A percentile compares a stretch with the other conserved stretches of the same genome.
Evolutionary conservation across 2,329 filamentous ascomycete species (phyloP).

Genomic region (Paramyrothecium roridum): DNA sequence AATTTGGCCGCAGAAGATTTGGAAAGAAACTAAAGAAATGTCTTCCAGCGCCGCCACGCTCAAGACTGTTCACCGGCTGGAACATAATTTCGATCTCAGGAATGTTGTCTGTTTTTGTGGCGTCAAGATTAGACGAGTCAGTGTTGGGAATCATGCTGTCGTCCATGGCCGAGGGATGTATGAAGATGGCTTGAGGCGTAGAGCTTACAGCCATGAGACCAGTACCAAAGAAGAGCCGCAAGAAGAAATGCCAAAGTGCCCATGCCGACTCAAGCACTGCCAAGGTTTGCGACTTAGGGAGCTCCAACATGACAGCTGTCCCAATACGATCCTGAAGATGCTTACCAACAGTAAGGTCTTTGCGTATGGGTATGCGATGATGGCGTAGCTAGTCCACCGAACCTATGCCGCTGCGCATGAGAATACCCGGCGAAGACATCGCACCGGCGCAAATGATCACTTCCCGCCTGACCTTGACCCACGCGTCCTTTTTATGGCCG

Average conservation of each 20-base stretch:
- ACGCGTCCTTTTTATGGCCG: background rate
- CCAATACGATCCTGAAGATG: background rate
- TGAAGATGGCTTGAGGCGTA: background rate
- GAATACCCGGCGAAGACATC: conserved; percentile 27
- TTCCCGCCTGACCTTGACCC: background rate
- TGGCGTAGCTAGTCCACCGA: conserved; percentile 30
- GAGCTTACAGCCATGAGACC: background rate
- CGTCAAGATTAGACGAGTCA: background rate
- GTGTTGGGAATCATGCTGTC: background rate
- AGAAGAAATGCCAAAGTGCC: background rate
- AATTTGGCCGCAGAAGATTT: background rate
- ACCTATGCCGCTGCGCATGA: conserved; percentile 44
- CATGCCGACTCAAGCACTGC: background rate
- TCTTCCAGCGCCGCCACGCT: background rate
- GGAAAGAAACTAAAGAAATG: background rate
- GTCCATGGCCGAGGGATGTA: background rate
- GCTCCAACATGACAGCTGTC: background rate
- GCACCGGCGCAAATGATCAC: conserved; percentile 4
- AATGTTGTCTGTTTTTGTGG: background rate
- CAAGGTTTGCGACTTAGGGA: background rate
- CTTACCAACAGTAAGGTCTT: conserved; percentile 42
- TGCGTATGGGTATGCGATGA: conserved; percentile 34
- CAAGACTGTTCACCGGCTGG: background rate
- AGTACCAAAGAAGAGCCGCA: background rate
- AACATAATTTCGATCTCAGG: background rate